phyloP scores from a whole-genome alignment of 257 asterid species.

The Solanum bulbocastanum region DNA sequence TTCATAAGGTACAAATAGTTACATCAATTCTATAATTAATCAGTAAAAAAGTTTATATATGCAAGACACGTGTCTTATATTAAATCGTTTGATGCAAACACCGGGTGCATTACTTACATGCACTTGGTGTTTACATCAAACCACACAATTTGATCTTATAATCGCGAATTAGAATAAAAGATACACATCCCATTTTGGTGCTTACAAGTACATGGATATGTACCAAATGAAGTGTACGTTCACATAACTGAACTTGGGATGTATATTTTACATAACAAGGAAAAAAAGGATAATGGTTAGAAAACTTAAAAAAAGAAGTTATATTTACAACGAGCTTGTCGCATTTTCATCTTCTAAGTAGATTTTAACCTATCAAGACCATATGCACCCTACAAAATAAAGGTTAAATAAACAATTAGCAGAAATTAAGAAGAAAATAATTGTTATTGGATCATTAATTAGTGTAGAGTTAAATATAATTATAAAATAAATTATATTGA shows the following conservation, averaged over 20 bases:
- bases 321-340: neutral
- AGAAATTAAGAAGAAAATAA: neutral
- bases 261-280: slow-evolving; percentile 6
- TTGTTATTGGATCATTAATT: neutral
- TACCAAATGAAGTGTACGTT: neutral
- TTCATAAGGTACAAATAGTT: neutral
- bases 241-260: neutral
- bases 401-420: neutral
- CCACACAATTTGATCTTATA: neutral
- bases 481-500: neutral
- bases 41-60: neutral
- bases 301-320: neutral
- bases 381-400: slow-evolving; percentile 36
- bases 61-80: neutral
- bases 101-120: neutral
- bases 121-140: neutral
- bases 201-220: neutral
- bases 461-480: neutral
- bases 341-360: slow-evolving; percentile 19
- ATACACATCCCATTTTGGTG: neutral
- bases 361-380: slow-evolving; percentile 61
- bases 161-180: neutral
- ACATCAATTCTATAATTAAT: neutral
- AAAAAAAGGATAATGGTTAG: neutral
- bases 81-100: neutral